Base-by-base conservation (phyloP, 1,284 basidiomycete species). In the Polyporus tsugae region DNA sequence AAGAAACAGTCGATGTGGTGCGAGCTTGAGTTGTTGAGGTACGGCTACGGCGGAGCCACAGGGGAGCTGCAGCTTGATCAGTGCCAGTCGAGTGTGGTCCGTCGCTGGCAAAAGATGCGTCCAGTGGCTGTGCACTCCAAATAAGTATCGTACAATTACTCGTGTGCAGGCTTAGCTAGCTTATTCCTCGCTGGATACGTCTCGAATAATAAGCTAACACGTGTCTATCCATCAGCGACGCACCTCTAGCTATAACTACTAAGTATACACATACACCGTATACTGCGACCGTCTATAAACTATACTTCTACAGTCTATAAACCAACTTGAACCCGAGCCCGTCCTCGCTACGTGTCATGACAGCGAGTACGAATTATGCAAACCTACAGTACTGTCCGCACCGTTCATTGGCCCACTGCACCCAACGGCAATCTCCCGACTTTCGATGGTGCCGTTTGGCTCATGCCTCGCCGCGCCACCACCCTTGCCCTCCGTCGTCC, bases 301-400 rank as follows among this genome's bases (percentile, higher is more conserved):
- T 17, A 39, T 36, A n/a, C 53, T 2, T 17, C 53, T 33, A 36
- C 53, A 53, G n/a, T 59, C 52, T 35, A 55, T 10, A 55, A 11
- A 13, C n/a, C 63, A 36, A 2, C n/a, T n/a, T n/a, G n/a, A n/a
- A n/a, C 4, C 36, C 22, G 38, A n/a, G 58, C 53, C 19, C 22
- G 9, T 11, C 33, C 42, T 46, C 29, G 29, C 41, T 42, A 19
- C 42, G 19, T n/a, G 42, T 44, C 42, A 72, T 22, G 62, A 55
- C 66, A 72, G 42, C 39, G 69, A 68, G 29, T 69, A 69, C 69
- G 61, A 86, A 78, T 95, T 95, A 79, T 94, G 89, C 73, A 95
- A 80, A 52, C 93, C 93, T 74, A 95, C 87, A 2, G 89, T 94
- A 77, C 91, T 90, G 75, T 93, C 92, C 42, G 85, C 84, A 10